Percentiles rank a stretch among this genome's conserved stretches.
Conservation (phyloP, 768 basidiomycete genomes). For the Hypsizygus marmoreus region DNA sequence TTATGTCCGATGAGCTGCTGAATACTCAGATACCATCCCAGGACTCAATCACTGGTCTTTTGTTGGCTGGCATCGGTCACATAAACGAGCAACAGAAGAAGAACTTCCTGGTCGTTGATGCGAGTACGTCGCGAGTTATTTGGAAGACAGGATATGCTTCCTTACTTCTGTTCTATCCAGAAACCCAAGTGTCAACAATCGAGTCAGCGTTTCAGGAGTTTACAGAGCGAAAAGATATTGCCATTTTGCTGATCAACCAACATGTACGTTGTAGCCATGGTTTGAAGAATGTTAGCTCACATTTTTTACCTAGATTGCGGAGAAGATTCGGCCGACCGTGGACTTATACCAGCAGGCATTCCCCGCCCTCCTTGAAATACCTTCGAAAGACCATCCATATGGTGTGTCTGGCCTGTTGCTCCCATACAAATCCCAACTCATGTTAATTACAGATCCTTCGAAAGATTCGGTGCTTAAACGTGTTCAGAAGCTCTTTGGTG, state of each 20-base stretch:
- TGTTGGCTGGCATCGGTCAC: constrained; percentile 94
- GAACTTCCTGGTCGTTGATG: constrained; percentile 95
- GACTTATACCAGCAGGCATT: constrained; percentile 96
- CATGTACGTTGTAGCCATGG: constrained; percentile 61
- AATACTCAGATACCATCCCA: constrained; percentile 32
- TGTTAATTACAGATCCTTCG: constrained; percentile 70
- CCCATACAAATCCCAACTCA: background rate
- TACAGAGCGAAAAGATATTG: constrained; percentile 92
- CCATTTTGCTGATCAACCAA: constrained; percentile 97
- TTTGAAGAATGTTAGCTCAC: constrained; percentile 7
- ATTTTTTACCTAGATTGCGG: constrained; percentile 74
- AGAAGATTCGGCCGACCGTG: constrained; percentile 93
- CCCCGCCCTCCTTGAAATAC: constrained; percentile 96
- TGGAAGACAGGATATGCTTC: background rate
- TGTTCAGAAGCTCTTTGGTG: constrained; percentile 95
- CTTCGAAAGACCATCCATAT: constrained; percentile 98
- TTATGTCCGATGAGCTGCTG: constrained; percentile 9
- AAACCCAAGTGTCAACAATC: constrained; percentile 88
- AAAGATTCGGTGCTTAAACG: constrained; percentile 96
- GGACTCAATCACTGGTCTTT: constrained; percentile 96
- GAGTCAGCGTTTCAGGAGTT: constrained; percentile 94
- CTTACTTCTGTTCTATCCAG: constrained; percentile 39
- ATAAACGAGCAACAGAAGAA: constrained; percentile 89
- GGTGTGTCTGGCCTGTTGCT: constrained; percentile 51
- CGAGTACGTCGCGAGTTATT: constrained; percentile 61